Base-by-base conservation (phyloP, 306 rosid genomes). In the Lathyrus tuberosus region DNA sequence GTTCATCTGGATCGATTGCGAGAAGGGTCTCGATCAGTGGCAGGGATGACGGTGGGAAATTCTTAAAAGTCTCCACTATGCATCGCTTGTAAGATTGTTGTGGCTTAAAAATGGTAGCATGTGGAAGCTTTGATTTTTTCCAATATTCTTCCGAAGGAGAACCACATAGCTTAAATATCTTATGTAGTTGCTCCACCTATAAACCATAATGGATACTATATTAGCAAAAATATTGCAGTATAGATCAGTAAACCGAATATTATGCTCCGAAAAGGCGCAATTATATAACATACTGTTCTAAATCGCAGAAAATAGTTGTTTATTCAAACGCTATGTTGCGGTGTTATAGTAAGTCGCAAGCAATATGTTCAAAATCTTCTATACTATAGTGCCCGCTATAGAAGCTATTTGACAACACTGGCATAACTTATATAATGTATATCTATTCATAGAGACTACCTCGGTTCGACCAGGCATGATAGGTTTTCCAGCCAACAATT, bases 401-500 rank as follows among this genome's bases (percentile, higher is more conserved):
- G 15, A 8, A 6, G 4, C 22, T 20, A 53, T 11, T 20, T 53
- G 2, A 53, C 3, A 20, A 10, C 33, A 53, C 59, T 52, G n/a
- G n/a, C n/a, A n/a, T n/a, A 71, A 61, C 68, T 56, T 61, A 37
- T 48, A 28, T 24, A 63, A 65, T 60, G 40, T 9, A 40, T 31
- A 40, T 31, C 38, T 26, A 62, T 35, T 41, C 71, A 59, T 41
- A 62, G 59, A 82, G 71, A 81, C 71, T 74, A 81, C 85, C 85
- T 81, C 85, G 1, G 85, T 81, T 78, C 85, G 72, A 62, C 85
- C 85, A 69, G 85, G 85, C 85, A 81, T 81, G 54, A 81, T 81
- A 49, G 85, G 85, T 66, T 74, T 81, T 53, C 85, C 85, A 37
- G 85, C 82, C 81, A 77, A 81, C 51, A 81, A 68, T 57, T 82